Evolutionary conservation across 345 rosid species (phyloP).

Genomic region (Kandelia obovata): DNA sequence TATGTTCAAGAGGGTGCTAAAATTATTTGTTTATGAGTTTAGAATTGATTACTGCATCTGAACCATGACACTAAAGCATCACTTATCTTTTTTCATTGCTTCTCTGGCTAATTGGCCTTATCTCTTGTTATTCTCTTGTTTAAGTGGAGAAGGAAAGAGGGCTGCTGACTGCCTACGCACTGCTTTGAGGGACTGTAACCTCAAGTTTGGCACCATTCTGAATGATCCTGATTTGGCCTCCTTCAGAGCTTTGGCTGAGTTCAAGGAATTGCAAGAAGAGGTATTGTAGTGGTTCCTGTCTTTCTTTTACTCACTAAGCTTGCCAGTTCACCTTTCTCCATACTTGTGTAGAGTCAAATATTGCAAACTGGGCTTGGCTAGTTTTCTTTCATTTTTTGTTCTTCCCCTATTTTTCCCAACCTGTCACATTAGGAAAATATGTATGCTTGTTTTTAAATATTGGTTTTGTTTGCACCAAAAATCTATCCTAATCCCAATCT

Average conservation of each 20-base stretch:
- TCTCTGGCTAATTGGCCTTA: constrained; percentile 6
- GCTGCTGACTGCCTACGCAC: constrained; percentile 77
- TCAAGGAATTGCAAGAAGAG: constrained; percentile 95
- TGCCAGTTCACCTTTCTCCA: not conserved
- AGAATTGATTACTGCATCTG: not conserved
- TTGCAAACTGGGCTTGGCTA: too few species aligned
- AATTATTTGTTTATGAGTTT: not conserved
- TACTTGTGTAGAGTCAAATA: too few species aligned
- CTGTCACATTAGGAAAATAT: not conserved
- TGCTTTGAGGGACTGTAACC: constrained; percentile 82
- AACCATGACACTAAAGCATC: not conserved
- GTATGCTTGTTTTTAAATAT: not conserved
- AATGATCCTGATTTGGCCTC: constrained; percentile 96
- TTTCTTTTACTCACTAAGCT: not conserved
- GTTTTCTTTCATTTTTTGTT: not conserved
- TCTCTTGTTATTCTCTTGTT: constrained; percentile 24
- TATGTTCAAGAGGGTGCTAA: not conserved
- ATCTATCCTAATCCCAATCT: not conserved
- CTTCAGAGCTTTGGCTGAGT: constrained; percentile 88
- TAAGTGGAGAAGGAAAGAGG: constrained; percentile 79
- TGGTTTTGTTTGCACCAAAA: too few species aligned
- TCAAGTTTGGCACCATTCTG: constrained; percentile 84
- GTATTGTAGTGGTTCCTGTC: constrained; percentile 28
- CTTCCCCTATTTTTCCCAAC: not conserved
- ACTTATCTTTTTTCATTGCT: not conserved